Evolutionary conservation across 352 stramenopile species (phyloP), one percentile per base, ranked within the genome.

Genomic region (Pythium folliculosum): DNA sequence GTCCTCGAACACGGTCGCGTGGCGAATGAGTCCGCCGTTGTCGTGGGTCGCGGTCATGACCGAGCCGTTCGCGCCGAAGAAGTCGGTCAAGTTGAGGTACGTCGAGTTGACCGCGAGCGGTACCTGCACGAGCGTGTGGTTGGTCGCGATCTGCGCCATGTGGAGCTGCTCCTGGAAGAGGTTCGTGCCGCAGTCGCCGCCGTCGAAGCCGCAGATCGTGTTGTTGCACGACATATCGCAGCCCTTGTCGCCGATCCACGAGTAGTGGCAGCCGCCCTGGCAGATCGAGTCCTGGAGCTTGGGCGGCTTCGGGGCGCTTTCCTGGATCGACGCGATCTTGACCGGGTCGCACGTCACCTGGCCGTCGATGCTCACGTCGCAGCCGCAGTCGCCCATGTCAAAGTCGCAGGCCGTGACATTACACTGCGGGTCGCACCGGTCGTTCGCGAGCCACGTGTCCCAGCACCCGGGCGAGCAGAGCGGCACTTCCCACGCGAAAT

Each of bases 381-480:
- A 93, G 44, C 91, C 89, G 72, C 95, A 98, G 75, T 98, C 95
- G 19, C 94, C 95, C 73, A 94, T 92, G 69, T 98, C 95, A 60
- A 89, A 98, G 58, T 90, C 90, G 67, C 95, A 98, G 9, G 77
- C 72, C 38, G 78, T 87, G 40, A 85, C 86, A 55, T 98, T 97
- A 71, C 95, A 98, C 52, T 86, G 70, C 37, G 77, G 63, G 64
- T 98, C 94, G 69, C 94, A 98, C 9, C 81, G 71, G 22, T 86
- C 89, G 76, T 98, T 97, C 32, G 77, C 76, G 37, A 98, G 75
- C 38, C 70, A 84, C 13, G 60, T 68, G 13, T 95, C 81, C 72
- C 71, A 80, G 69, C 94, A 98, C n/a, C 82, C 77, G 3, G 75
- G 62, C 13, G 77, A 80, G 73, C 95, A 98, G 4, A 94, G 79